These are phyloP conservation scores for Vaccinium macrocarpon DNA, from an alignment of 148 eudicot genomes.

Conservation along the genomic window DNA sequence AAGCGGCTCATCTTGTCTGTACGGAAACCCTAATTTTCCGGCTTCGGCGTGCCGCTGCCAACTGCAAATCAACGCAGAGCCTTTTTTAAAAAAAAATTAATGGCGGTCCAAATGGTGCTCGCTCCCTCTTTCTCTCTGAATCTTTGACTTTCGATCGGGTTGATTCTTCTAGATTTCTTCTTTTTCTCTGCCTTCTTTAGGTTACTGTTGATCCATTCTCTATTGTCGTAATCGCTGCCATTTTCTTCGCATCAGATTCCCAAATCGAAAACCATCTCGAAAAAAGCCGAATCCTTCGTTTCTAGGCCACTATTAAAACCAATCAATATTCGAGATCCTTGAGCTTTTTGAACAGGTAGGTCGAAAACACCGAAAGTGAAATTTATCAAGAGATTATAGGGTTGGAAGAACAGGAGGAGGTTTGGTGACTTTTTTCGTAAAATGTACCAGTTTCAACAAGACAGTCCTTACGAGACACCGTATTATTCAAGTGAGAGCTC, in stretches of 20 bases:
- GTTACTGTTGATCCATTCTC: slow-evolving; percentile 6
- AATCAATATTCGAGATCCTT: slow-evolving; percentile 13
- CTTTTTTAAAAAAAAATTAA: slow-evolving; percentile 11
- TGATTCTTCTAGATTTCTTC: background rate
- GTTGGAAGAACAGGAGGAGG: background rate
- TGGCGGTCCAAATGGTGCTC: slow-evolving; percentile 12
- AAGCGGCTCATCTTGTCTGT: background rate
- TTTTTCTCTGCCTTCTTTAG: background rate
- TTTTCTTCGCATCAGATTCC: slow-evolving; percentile 26
- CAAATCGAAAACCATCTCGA: background rate
- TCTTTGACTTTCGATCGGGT: slow-evolving; percentile 13
- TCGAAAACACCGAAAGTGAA: background rate
- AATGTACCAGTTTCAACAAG: slow-evolving; percentile 21
- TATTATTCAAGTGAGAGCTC: slow-evolving; percentile 37
- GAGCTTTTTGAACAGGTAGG: background rate
- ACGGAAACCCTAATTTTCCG: slow-evolving; percentile 18
- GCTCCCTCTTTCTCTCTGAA: background rate
- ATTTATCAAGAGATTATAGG: background rate
- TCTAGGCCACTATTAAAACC: background rate
- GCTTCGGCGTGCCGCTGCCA: background rate
- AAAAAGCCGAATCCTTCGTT: slow-evolving; percentile 12
- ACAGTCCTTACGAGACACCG: background rate
- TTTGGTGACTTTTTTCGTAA: background rate
- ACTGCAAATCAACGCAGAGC: background rate
- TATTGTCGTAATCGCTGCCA: background rate